phyloP scores from a whole-genome alignment of 192 early-diverging fungal species.

The Fimicolochytrium jonesii region DNA sequence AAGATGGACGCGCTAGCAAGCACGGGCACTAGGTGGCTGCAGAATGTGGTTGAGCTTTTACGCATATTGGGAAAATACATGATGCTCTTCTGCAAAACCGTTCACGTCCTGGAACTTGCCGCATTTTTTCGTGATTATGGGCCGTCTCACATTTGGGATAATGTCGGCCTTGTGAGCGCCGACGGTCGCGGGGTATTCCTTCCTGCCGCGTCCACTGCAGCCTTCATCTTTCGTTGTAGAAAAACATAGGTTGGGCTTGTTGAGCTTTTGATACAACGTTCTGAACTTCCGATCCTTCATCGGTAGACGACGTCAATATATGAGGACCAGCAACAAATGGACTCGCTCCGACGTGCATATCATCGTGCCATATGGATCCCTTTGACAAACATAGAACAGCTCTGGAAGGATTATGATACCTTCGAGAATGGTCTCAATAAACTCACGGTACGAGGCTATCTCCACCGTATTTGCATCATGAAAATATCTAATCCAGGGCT shows the following conservation, averaged over 20 bases:
- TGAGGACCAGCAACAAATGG: conserved; percentile 91
- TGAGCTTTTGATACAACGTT: background rate
- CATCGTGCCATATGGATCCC: conserved; percentile 86
- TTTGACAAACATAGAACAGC: conserved; percentile 77
- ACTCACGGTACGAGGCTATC: conserved; percentile 55
- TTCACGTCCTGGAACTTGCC: too few relatives aligned
- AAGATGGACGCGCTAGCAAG: too few relatives aligned
- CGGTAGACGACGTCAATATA: conserved; percentile 60
- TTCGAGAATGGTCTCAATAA: conserved; percentile 86
- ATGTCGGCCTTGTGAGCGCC: too few relatives aligned
- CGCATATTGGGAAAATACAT: background rate
- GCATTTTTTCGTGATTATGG: too few relatives aligned
- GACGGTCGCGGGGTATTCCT: too few relatives aligned
- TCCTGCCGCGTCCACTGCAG: background rate
- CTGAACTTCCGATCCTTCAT: background rate
- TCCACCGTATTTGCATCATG: background rate
- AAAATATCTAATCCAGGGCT: too few relatives aligned
- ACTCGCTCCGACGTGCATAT: conserved; percentile 74
- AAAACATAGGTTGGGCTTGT: background rate
- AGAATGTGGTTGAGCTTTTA: background rate
- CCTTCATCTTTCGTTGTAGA: background rate
- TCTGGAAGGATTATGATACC: conserved; percentile 95
- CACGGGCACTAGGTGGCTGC: too few relatives aligned
- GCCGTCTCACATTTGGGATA: too few relatives aligned
- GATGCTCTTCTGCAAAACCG: background rate